A percentile compares a stretch with the other conserved stretches of the same genome.
Conservation (phyloP, 768 basidiomycete genomes). For the Macrocybe gigantea region DNA sequence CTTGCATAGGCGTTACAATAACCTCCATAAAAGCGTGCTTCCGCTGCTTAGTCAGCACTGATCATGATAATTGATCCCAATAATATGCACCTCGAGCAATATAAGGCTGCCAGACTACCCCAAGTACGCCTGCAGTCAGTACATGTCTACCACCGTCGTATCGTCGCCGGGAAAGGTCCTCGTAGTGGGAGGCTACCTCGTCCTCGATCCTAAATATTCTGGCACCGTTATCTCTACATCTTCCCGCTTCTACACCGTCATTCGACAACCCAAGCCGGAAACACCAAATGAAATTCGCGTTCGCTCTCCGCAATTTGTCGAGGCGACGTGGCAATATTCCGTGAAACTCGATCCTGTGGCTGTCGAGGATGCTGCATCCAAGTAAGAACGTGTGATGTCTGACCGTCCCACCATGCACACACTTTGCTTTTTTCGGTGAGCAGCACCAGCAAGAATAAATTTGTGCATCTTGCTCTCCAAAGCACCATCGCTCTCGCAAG, state of each 20-base stretch:
- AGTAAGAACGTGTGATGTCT: slow-evolving; percentile 25
- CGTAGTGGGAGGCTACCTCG: slow-evolving; percentile 93
- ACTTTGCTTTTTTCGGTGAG: slow-evolving; percentile 7
- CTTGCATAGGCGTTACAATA: background rate
- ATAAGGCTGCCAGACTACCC: background rate
- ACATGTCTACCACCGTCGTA: slow-evolving; percentile 53
- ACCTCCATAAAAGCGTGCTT: background rate
- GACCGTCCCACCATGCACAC: slow-evolving; percentile 6
- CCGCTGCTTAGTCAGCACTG: background rate
- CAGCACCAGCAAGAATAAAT: slow-evolving; percentile 73
- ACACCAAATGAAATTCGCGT: slow-evolving; percentile 48
- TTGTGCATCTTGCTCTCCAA: slow-evolving; percentile 85
- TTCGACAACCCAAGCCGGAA: slow-evolving; percentile 30
- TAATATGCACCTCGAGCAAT: background rate
- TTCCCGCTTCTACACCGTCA: slow-evolving; percentile 86
- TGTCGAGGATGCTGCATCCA: slow-evolving; percentile 28
- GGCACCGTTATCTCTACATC: slow-evolving; percentile 91
- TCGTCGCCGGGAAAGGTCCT: slow-evolving; percentile 96
- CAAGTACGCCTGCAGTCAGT: slow-evolving; percentile 2
- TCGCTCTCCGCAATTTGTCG: slow-evolving; percentile 86
- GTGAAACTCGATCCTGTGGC: slow-evolving; percentile 30
- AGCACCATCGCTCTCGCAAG: slow-evolving; percentile 64
- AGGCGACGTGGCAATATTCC: slow-evolving; percentile 71
- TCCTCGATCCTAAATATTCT: slow-evolving; percentile 81
- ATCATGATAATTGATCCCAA: background rate